Evolutionary conservation across 2,329 filamentous ascomycete genomes (phyloP), one percentile per base, ranked within the genome.

Genomic region (Colletotrichum sp.): DNA sequence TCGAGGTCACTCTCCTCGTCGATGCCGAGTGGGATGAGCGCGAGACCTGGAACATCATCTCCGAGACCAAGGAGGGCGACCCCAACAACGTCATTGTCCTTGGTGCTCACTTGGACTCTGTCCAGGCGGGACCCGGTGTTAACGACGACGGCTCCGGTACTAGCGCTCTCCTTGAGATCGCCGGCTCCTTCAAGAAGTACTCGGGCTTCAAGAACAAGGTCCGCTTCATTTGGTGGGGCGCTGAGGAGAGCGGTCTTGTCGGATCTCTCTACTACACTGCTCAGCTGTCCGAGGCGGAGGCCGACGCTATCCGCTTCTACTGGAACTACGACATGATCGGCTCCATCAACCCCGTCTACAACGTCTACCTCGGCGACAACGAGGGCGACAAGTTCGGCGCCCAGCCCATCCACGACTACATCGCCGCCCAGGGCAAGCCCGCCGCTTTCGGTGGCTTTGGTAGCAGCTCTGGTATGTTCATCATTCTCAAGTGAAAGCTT

Each of bases 281-380:
- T 16, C 80, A 82, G 8, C 82, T 88, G 32, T 80, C 82, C 13
- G 79, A 82, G 27, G 80, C 81, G 3, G 85, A 88, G 61, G 83
- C 83, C 1, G 85, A 90, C 76, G 92, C 91, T 83, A 91, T 94
- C 80, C 87, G 89, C 3, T 90, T 94, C 36, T 93, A 93, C 85
- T 90, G 94, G 82, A 93, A 94, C 85, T 93, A 93, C 80, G 93
- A 94, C 83, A 94, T 94, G 93, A 92, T 94, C 72, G 87, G 85
- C n/a, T 88, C 86, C 19, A 82, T 83, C 5, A 79, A 81, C n/a
- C 84, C 87, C 13, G 78, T 80, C 55, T 88, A 83, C 79, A 80
- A 79, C 69, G 83, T 89, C 9, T 86, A 88, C 71, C 82, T 83
- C n/a, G 81, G 85, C 59, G 83, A 85, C 77, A 83, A 82, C 32